A percentile compares a stretch with the other conserved stretches of the same genome.
These are phyloP conservation scores for Ceratocystis destructans DNA, from an alignment of 2,329 filamentous ascomycete genomes.

Conservation along the genomic window DNA sequence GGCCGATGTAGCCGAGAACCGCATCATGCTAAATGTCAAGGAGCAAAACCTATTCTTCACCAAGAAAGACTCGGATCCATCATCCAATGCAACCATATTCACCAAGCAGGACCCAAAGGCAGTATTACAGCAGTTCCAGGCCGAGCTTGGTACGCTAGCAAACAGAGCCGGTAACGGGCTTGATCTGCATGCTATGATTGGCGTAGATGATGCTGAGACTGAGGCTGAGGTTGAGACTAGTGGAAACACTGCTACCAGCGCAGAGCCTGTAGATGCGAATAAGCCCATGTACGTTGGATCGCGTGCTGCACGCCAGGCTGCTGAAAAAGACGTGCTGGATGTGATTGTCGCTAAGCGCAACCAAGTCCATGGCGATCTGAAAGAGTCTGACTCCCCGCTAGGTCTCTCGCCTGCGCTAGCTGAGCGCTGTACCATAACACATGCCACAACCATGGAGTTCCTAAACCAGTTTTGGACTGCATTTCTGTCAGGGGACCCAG, in stretches of 20 bases:
- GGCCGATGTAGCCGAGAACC: conserved; percentile 57
- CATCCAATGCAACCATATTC: conserved; percentile 40
- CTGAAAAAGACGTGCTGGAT: conserved; percentile 52
- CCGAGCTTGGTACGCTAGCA: conserved; percentile 43
- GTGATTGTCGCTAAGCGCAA: conserved; percentile 49
- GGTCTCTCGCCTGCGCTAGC: conserved; percentile 40
- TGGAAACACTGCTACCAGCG: background rate
- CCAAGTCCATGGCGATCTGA: conserved; percentile 40
- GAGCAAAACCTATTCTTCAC: conserved; percentile 78
- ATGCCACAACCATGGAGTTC: conserved; percentile 89
- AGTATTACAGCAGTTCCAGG: conserved; percentile 50
- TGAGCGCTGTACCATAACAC: conserved; percentile 52
- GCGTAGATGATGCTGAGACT: conserved; percentile 56
- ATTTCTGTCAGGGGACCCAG: conserved; percentile 76
- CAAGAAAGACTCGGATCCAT: conserved; percentile 37
- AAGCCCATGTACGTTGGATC: conserved; percentile 52
- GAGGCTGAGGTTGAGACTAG: conserved; percentile 33
- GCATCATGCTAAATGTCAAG: conserved; percentile 73
- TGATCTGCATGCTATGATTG: conserved; percentile 50
- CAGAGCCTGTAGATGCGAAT: conserved; percentile 23
- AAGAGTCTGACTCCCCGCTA: conserved; percentile 39
- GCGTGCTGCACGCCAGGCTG: conserved; percentile 48
- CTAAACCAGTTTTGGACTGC: conserved; percentile 94
- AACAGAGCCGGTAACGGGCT: conserved; percentile 37
- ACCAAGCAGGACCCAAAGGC: conserved; percentile 55